Conservation (phyloP, 2,329 filamentous ascomycete species). For the Nigrograna mackinnonii region DNA sequence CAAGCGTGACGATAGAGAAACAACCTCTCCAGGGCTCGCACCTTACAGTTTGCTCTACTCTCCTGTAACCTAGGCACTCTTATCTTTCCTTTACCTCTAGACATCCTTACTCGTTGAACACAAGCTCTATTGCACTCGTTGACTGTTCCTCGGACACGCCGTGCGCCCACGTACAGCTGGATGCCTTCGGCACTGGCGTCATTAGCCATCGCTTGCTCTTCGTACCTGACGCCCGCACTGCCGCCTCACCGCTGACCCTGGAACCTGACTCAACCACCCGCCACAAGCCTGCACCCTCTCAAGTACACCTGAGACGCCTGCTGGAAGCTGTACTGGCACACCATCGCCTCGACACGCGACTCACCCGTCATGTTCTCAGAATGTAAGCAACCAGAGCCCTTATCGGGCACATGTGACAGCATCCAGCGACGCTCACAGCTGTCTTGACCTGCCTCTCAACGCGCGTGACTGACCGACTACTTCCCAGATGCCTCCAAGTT, state of each 20-base stretch:
- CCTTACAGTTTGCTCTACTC: too few relatives aligned
- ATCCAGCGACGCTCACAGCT: conserved; percentile 23
- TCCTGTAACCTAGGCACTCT: neutral
- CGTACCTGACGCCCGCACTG: conserved; percentile 14
- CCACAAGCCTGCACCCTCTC: conserved; percentile 23
- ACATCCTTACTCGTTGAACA: neutral
- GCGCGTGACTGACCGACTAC: conserved; percentile 49
- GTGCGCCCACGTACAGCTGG: conserved; percentile 13
- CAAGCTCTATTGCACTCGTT: neutral
- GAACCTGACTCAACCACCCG: conserved; percentile 23
- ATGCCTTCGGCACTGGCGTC: conserved; percentile 33
- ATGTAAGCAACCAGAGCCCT: conserved; percentile 65
- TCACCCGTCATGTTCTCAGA: conserved; percentile 74
- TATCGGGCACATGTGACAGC: conserved; percentile 39
- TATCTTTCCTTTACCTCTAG: neutral
- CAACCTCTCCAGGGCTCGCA: too few relatives aligned
- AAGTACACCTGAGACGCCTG: conserved; percentile 19
- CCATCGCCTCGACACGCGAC: conserved; percentile 11
- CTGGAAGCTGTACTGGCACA: conserved; percentile 21
- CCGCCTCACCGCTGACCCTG: conserved; percentile 34
- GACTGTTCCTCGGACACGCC: neutral
- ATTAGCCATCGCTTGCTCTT: conserved; percentile 33
- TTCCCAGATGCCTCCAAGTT: conserved; percentile 89
- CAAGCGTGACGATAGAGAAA: too few relatives aligned
- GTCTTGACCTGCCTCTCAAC: conserved; percentile 25